phyloP scores from a whole-genome alignment of 768 basidiomycete genomes.

The Rhodotorula taiwanensis region DNA sequence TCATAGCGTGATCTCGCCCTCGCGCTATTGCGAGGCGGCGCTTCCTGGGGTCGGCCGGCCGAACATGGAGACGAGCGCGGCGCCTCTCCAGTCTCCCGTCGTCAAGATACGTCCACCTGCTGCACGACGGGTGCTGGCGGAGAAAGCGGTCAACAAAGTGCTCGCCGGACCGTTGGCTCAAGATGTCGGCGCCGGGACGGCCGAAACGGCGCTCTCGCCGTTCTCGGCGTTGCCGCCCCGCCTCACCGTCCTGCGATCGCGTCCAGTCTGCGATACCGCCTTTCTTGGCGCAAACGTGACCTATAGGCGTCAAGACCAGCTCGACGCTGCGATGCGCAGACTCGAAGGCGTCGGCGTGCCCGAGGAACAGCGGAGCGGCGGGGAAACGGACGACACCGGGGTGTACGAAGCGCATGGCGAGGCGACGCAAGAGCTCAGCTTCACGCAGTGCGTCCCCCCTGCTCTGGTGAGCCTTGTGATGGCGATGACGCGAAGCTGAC shows the following conservation, averaged over 20 bases:
- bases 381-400: slow-evolving; percentile 27
- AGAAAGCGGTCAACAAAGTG: slow-evolving; percentile 17
- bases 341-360: slow-evolving; percentile 25
- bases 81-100: background rate
- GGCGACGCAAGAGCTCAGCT: slow-evolving; percentile 14
- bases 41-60: too few species aligned
- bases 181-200: slow-evolving; percentile 3
- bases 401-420: slow-evolving; percentile 29
- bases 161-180: slow-evolving; percentile 2
- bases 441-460: slow-evolving; percentile 10
- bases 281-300: slow-evolving; percentile 16
- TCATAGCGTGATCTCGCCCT: slow-evolving; percentile 1
- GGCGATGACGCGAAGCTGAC: too few species aligned
- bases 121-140: slow-evolving; percentile 5
- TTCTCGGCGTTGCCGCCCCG: slow-evolving; percentile 33
- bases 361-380: slow-evolving; percentile 26
- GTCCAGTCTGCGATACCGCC: background rate
- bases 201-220: slow-evolving; percentile 14
- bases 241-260: slow-evolving; percentile 4
- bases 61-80: background rate
- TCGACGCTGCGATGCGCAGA: slow-evolving; percentile 22
- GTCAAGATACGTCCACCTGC: background rate
- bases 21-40: too few species aligned
- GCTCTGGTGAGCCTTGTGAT: too few species aligned
- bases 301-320: slow-evolving; percentile 18